Evolutionary conservation across 1,284 basidiomycete genomes (phyloP), one percentile per base, ranked within the genome.

Genomic region (Thecaphora frezii): DNA sequence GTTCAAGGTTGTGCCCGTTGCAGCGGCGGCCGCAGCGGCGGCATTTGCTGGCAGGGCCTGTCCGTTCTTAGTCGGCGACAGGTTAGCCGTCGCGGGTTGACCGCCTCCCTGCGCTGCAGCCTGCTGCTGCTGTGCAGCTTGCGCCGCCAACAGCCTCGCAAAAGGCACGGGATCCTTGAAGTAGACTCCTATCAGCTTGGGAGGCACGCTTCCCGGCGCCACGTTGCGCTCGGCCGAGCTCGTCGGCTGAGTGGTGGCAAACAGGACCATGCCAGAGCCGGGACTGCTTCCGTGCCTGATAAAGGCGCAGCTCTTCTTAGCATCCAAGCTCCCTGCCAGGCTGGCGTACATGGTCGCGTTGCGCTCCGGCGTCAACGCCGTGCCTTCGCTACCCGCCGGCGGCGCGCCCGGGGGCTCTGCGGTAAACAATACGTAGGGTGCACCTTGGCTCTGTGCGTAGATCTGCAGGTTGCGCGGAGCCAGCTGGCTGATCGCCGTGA

Each of bases 281-380:
- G 66, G 50, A 19, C 37, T 57, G 23, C 54, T 43, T 2, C 64
- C 67, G 45, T 69, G 68, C n/a, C 63, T 42, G 3, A 74, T 57
- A 37, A 62, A 72, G 2, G 72, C 72, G 39, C 61, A 69, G 40
- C 70, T 60, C 54, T 68, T 66, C 41, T 72, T 68, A 10, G 58
- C 61, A 23, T 72, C 65, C 22, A 74, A 52, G 43, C 63, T 68
- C 44, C 51, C 50, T 2, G 68, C 63, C 5, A 74, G 54, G 36
- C 44, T 62, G 5, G 51, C 36, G 46, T 74, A 74, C 70, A 72
- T 74, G n/a, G 62, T 47, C 19, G 47, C 46, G 23, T 74, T 74
- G 56, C 60, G 56, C 22, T 72, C 70, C 2, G 70, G 51, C 21
- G 47, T 55, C 0, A 55, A 60, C n/a, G 52, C 39, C 3, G 55